Percentiles rank a stretch among this genome's conserved stretches.
These are phyloP conservation scores for Raphanus sativus DNA, from an alignment of 345 rosid genomes.

Conservation along the genomic window DNA sequence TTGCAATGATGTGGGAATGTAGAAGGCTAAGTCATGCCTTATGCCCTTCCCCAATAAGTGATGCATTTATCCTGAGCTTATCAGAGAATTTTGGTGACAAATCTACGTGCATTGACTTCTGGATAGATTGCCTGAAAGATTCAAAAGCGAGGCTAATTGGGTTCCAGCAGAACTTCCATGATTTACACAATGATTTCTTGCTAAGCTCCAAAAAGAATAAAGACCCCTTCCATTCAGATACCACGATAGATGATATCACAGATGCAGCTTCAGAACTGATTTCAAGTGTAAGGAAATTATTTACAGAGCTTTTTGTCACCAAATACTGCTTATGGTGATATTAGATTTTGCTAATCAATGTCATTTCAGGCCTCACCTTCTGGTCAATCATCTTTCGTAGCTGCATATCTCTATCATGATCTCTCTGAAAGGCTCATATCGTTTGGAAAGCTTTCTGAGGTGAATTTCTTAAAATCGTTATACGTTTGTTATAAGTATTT, in stretches of 20 bases:
- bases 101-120: conserved; percentile 52
- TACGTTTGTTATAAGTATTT: conserved; percentile 16
- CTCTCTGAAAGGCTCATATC: conserved; percentile 65
- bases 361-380: conserved; percentile 54
- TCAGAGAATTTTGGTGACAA: conserved; percentile 52
- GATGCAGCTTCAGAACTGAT: conserved; percentile 57
- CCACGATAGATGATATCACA: conserved; percentile 54
- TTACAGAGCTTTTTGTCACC: neutral
- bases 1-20: conserved; percentile 68
- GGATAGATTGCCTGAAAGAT: conserved; percentile 64
- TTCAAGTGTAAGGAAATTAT: conserved; percentile 56
- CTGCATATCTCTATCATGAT: conserved; percentile 81
- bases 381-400: conserved; percentile 50
- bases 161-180: conserved; percentile 57
- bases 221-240: conserved; percentile 35
- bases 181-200: conserved; percentile 36
- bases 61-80: conserved; percentile 48
- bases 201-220: conserved; percentile 29
- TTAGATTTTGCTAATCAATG: conserved; percentile 23
- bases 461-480: conserved; percentile 25
- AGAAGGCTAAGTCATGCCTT: conserved; percentile 88
- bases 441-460: conserved; percentile 71
- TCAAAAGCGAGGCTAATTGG: conserved; percentile 59
- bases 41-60: conserved; percentile 70
- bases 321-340: neutral